These are phyloP conservation scores for Chlamydomonas sp. DNA, from an alignment of 139 green algal genomes.

Conservation along the genomic window DNA sequence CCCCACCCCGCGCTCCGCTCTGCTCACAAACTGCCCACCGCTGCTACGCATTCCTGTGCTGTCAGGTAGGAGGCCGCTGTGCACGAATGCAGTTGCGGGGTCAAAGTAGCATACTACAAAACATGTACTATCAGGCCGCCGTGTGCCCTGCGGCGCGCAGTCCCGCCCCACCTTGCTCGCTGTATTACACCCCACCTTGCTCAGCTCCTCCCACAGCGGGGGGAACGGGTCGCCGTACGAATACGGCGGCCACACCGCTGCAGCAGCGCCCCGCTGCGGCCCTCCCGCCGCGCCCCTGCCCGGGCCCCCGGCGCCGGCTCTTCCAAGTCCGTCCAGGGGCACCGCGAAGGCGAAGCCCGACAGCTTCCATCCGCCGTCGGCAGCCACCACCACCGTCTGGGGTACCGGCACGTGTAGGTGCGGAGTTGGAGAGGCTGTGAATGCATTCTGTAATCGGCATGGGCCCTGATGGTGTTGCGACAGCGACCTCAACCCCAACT, in stretches of 20 bases:
- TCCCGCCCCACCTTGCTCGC: no score
- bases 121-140: not conserved
- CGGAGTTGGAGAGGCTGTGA: no score
- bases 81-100: not conserved
- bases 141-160: no score
- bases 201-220: constrained; percentile 53
- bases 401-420: no score
- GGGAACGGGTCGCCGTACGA: constrained; percentile 48
- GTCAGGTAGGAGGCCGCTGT: no score
- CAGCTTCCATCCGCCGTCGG: constrained; percentile 83
- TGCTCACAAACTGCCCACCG: no score
- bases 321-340: not conserved
- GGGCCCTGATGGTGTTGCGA: no score
- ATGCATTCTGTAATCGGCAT: no score
- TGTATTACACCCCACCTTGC: constrained; percentile 35
- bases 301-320: not conserved
- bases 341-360: constrained; percentile 67
- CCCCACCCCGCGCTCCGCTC: no score
- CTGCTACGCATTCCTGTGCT: no score
- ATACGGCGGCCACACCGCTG: constrained; percentile 11
- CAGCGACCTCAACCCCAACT: no score
- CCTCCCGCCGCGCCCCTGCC: not conserved
- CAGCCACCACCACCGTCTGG: constrained; percentile 45
- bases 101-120: not conserved
- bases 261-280: not conserved